Base-by-base conservation (phyloP, 768 basidiomycete genomes). In the Hygrocybe punicea region DNA sequence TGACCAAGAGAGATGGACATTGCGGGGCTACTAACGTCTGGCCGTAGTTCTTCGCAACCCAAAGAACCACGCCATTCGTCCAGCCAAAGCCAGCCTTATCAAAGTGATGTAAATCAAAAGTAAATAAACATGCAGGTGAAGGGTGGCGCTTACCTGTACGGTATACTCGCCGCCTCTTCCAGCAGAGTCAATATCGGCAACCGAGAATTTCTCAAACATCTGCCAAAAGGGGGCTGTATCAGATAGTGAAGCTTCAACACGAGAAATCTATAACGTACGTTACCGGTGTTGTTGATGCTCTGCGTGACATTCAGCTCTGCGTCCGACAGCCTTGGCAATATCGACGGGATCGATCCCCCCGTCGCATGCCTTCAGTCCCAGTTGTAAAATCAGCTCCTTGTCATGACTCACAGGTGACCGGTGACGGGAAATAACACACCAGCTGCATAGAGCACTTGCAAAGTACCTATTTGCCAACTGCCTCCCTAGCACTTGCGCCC, bases 161-260 rank as follows among this genome's bases (percentile, higher is more conserved):
- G 84, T 88, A 63, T 97, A 96, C 76, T 94, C 92, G 23, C 92
- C 92, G 6, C 91, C 92, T 11, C 75, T 73, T 5, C 91, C 92
- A 2, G 88, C 85, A 2, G 85, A 86, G 70, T 91, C 86, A 33
- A 93, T 79, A 56, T 96, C 85, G 9, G 83, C 67, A 40, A 80
- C 81, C 3, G 90, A 92, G 73, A 93, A 93, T 70, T 93, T 91
- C 70, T 93, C 91, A 60, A 85, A 93, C 89, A 93, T 92, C 86
- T 92, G 62, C 59, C 55, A 23, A 29, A 44, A 11, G 17, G 21
- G 21, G 6, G 16, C 13, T 5, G 4, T 14, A 55, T 34, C 63
- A 24, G 24, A 60, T n/a, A 51, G 36, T 42, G 14, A 8, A 13
- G 45, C n/a, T 6, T 56, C 8, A 19, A 14, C 23, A 52, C 40